phyloP scores from a whole-genome alignment of 805 yeast genomes.

The Yamadazyma takamatsuzukensis region DNA sequence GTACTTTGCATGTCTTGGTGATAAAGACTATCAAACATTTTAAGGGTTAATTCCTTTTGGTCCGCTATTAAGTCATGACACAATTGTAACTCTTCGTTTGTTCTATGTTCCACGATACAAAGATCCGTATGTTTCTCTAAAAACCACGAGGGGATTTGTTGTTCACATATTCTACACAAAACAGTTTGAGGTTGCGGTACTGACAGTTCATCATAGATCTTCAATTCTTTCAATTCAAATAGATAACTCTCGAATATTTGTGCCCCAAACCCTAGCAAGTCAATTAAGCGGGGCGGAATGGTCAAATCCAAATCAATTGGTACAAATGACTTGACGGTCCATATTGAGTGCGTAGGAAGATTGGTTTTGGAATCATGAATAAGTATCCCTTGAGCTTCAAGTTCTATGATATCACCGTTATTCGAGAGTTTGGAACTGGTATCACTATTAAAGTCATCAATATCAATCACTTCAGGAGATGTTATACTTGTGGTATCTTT shows the following conservation, averaged over 20 bases:
- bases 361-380: slow-evolving; percentile 58
- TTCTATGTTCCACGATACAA: slow-evolving; percentile 80
- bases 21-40: slow-evolving; percentile 39
- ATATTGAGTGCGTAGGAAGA: slow-evolving; percentile 79
- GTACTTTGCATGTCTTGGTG: slow-evolving; percentile 13
- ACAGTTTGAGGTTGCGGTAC: slow-evolving; percentile 80
- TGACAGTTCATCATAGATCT: slow-evolving; percentile 56
- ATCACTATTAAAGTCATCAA: slow-evolving; percentile 5
- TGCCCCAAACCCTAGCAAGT: slow-evolving; percentile 84
- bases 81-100: slow-evolving; percentile 70
- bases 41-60: slow-evolving; percentile 51
- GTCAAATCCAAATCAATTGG: slow-evolving; percentile 63
- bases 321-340: slow-evolving; percentile 81
- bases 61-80: slow-evolving; percentile 76
- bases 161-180: slow-evolving; percentile 90
- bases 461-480: slow-evolving; percentile 8
- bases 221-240: slow-evolving; percentile 57
- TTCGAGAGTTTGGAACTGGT: slow-evolving; percentile 39
- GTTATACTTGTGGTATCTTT: too few species aligned
- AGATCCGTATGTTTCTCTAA: slow-evolving; percentile 85
- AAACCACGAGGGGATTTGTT: slow-evolving; percentile 93
- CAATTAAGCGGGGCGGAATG: slow-evolving; percentile 66
- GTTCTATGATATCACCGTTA: slow-evolving; percentile 60
- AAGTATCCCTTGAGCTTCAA: slow-evolving; percentile 92
- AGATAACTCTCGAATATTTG: slow-evolving; percentile 77